A percentile compares a stretch with the other conserved stretches of the same genome.
phyloP scores from a whole-genome alignment of 2,329 filamentous ascomycete species.

The Nannizziopsis barbatae region DNA sequence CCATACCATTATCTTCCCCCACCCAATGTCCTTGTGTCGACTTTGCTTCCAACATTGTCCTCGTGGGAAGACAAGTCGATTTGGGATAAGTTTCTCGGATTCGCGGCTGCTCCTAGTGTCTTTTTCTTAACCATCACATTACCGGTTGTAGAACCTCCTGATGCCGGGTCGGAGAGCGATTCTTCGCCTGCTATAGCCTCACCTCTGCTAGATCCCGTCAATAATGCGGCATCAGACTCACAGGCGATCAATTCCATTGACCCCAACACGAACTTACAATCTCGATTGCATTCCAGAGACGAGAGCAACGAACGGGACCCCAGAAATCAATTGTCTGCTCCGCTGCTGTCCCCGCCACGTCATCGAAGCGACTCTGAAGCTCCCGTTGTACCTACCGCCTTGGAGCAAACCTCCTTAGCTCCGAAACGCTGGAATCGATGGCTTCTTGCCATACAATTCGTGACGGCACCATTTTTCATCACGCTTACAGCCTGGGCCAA shows the following conservation, averaged over 20 bases:
- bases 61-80: constrained; percentile 70
- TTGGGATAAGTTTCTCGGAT: constrained; percentile 71
- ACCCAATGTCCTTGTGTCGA: constrained; percentile 58
- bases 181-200: not conserved
- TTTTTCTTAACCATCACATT: constrained; percentile 81
- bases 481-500: constrained; percentile 55
- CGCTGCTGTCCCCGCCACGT: not conserved
- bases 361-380: constrained; percentile 30
- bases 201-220: constrained; percentile 25
- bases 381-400: constrained; percentile 26
- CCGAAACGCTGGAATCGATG: constrained; percentile 72
- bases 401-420: constrained; percentile 20
- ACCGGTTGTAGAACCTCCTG: constrained; percentile 70
- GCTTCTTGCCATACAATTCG: constrained; percentile 74
- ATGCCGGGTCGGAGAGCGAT: constrained; percentile 35
- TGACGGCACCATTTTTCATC: constrained; percentile 77
- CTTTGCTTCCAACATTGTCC: constrained; percentile 76
- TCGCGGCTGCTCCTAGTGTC: constrained; percentile 79
- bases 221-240: constrained; percentile 19
- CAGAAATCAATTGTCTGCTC: constrained; percentile 1
- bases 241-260: not conserved
- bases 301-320: constrained; percentile 16
- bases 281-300: not conserved
- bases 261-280: not conserved
- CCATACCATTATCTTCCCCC: constrained; percentile 62